These are phyloP conservation scores for Cryptococcus wingfieldii DNA, from an alignment of 1,284 basidiomycete genomes.

Conservation along the genomic window DNA sequence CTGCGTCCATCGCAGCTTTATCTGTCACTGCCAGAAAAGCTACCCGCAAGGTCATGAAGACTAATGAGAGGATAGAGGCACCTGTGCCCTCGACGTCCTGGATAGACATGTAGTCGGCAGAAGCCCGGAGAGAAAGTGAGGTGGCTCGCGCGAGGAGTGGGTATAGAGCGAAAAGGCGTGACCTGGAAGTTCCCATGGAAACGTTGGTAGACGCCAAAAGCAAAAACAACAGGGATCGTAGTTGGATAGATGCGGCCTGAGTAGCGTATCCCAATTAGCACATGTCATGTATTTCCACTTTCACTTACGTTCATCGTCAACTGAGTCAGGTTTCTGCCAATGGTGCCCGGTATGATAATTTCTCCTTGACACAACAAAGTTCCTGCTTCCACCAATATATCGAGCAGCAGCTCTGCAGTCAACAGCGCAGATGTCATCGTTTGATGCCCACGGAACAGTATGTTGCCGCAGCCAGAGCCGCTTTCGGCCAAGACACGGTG, in stretches of 20 bases:
- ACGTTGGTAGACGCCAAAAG: slow-evolving; percentile 26
- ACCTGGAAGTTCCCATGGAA: slow-evolving; percentile 9
- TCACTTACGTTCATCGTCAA: slow-evolving; percentile 19
- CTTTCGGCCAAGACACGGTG: slow-evolving; percentile 17
- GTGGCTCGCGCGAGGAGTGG: slow-evolving; percentile 33
- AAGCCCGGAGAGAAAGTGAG: slow-evolving; percentile 26
- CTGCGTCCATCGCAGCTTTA: background rate
- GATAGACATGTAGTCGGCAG: slow-evolving; percentile 28
- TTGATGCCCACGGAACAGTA: slow-evolving; percentile 29
- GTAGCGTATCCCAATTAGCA: background rate
- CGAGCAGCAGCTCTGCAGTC: slow-evolving; percentile 17
- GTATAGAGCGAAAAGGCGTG: slow-evolving; percentile 25
- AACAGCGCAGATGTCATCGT: slow-evolving; percentile 3
- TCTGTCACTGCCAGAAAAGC: slow-evolving; percentile 19
- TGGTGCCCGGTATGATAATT: slow-evolving; percentile 14
- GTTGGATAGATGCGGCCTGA: slow-evolving; percentile 17
- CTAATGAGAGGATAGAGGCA: slow-evolving; percentile 26
- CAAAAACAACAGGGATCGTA: slow-evolving; percentile 29
- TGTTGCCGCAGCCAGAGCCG: slow-evolving; percentile 20
- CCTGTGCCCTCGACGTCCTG: slow-evolving; percentile 29
- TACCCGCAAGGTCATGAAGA: slow-evolving; percentile 27
- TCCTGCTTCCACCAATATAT: slow-evolving; percentile 18
- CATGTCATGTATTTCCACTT: background rate
- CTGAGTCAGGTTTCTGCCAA: slow-evolving; percentile 14
- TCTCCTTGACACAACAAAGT: slow-evolving; percentile 29